These are phyloP conservation scores for Thalassiosira oceanica DNA, from an alignment of 352 stramenopile genomes.

Conservation along the genomic window DNA sequence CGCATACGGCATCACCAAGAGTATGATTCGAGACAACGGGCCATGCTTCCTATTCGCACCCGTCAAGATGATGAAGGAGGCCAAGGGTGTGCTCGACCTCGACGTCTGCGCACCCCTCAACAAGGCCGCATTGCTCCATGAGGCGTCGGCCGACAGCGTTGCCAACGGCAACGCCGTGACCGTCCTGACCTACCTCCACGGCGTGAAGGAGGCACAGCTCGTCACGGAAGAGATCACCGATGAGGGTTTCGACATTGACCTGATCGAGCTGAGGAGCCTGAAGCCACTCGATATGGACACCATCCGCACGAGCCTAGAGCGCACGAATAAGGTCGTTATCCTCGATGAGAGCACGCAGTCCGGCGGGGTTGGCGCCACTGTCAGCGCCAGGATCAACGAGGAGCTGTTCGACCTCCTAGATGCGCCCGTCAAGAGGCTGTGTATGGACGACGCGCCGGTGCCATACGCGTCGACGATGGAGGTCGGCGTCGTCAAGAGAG, in stretches of 20 bases:
- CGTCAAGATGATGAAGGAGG: constrained; percentile 90
- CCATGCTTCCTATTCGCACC: constrained; percentile 87
- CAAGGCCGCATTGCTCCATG: constrained; percentile 83
- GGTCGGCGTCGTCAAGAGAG: constrained; percentile 83
- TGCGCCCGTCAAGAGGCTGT: constrained; percentile 84
- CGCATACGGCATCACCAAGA: constrained; percentile 87
- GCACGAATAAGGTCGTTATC: constrained; percentile 85
- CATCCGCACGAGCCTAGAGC: constrained; percentile 78
- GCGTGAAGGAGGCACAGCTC: constrained; percentile 84
- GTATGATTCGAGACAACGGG: constrained; percentile 88
- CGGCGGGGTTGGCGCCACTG: constrained; percentile 86
- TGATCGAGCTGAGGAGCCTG: constrained; percentile 86
- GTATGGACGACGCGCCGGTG: constrained; percentile 89
- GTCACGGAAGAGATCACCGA: constrained; percentile 78
- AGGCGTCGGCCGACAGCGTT: constrained; percentile 77
- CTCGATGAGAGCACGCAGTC: constrained; percentile 86
- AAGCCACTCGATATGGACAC: constrained; percentile 89
- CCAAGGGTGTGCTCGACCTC: constrained; percentile 82
- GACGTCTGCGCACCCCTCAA: constrained; percentile 84
- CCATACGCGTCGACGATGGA: constrained; percentile 88
- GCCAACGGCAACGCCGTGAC: constrained; percentile 82
- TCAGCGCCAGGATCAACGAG: constrained; percentile 84
- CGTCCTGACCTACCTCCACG: constrained; percentile 88
- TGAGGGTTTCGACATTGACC: constrained; percentile 85
- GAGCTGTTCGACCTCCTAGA: constrained; percentile 87